phyloP scores from a whole-genome alignment of 1,284 basidiomycete genomes.

The Cryptococcus amylolentus region DNA sequence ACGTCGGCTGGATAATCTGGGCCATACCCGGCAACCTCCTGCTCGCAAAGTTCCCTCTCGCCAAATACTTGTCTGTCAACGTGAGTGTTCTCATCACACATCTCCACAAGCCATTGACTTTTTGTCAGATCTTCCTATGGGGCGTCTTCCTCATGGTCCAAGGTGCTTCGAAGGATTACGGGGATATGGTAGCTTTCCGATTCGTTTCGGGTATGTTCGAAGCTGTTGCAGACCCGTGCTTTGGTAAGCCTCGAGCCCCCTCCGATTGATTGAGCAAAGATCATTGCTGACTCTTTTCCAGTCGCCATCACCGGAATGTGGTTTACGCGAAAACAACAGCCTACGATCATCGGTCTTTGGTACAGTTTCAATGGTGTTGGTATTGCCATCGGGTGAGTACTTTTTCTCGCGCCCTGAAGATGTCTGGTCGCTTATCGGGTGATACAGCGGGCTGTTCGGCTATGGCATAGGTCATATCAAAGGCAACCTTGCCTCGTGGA shows the following conservation, averaged over 20 bases:
- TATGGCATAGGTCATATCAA: constrained; percentile 44
- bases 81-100: constrained; percentile 6
- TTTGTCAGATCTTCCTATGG: constrained; percentile 51
- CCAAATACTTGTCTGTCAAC: constrained; percentile 51
- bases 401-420: not conserved
- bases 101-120: not conserved
- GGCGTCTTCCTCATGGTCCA: constrained; percentile 52
- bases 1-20: constrained; percentile 50
- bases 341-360: constrained; percentile 38
- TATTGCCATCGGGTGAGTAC: constrained; percentile 13
- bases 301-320: constrained; percentile 34
- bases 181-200: constrained; percentile 47
- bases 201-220: constrained; percentile 50
- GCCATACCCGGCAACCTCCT: constrained; percentile 52
- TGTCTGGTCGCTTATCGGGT: constrained; percentile 15
- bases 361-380: constrained; percentile 37
- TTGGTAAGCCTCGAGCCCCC: constrained; percentile 8
- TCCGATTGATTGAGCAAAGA: not conserved
- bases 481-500: constrained; percentile 33
- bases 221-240: constrained; percentile 45
- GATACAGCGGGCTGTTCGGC: constrained; percentile 33
- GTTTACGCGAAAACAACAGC: constrained; percentile 42
- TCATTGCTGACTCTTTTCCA: constrained; percentile 2
- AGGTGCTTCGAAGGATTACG: constrained; percentile 47
- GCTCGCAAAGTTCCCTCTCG: constrained; percentile 50